Conservation (phyloP, 2,329 filamentous ascomycete species). For the Xylaria multiplex region DNA sequence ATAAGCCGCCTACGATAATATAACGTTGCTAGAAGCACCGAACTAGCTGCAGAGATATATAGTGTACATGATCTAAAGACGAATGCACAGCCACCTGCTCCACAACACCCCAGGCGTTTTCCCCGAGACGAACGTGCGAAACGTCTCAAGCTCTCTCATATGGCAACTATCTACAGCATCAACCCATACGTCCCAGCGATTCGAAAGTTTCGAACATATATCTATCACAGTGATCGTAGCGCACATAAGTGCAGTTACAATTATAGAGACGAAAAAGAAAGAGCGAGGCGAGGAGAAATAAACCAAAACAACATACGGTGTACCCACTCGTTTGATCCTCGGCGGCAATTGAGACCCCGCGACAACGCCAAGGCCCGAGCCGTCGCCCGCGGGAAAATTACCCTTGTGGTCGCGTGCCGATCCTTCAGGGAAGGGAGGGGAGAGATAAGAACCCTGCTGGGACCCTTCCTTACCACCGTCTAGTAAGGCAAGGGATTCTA, state of each 20-base stretch:
- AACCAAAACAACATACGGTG: not conserved
- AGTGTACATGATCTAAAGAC: not conserved
- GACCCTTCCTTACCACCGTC: no score
- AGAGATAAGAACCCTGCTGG: not conserved
- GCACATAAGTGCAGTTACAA: no score
- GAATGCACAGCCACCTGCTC: slow-evolving; percentile 3
- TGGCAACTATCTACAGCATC: not conserved
- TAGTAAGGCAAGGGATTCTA: no score
- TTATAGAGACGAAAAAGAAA: not conserved
- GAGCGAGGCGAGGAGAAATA: not conserved
- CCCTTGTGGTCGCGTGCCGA: slow-evolving; percentile 5
- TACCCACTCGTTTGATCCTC: slow-evolving; percentile 15
- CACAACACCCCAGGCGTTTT: not conserved
- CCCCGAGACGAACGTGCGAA: not conserved
- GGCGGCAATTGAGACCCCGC: slow-evolving; percentile 3
- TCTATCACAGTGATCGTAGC: not conserved
- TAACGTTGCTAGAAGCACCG: not conserved
- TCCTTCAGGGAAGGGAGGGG: not conserved
- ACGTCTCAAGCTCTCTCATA: not conserved
- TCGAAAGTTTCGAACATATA: no score
- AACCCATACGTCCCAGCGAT: not conserved
- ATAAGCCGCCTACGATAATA: not conserved
- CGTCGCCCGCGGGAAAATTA: not conserved
- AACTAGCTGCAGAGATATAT: no score
- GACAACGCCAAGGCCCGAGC: slow-evolving; percentile 21